phyloP scores from a whole-genome alignment of 306 rosid genomes.

The Vicia faba region DNA sequence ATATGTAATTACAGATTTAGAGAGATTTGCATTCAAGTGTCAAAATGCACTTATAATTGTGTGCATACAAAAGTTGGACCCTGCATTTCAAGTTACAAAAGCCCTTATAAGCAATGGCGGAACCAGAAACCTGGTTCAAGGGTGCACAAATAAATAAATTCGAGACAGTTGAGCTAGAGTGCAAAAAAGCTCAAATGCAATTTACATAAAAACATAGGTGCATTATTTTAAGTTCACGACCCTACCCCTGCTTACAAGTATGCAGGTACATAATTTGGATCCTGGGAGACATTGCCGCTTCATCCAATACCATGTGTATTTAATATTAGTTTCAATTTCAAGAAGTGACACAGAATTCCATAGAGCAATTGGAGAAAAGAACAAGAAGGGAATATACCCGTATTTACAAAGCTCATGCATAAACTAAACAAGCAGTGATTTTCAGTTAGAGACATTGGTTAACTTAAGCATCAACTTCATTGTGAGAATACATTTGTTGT shows the following conservation, averaged over 20 bases:
- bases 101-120: background rate
- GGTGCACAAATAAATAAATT: too few relatives aligned
- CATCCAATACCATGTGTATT: constrained; percentile 16
- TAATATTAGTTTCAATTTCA: constrained; percentile 6
- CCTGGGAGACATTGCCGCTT: background rate
- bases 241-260: too few relatives aligned
- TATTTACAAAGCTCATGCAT: background rate
- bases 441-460: background rate
- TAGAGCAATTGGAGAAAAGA: constrained; percentile 14
- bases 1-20: background rate
- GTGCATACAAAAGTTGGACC: background rate
- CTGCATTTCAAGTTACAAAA: constrained; percentile 13
- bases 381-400: background rate
- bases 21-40: constrained; percentile 1
- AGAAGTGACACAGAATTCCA: constrained; percentile 23
- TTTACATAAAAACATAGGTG: too few relatives aligned
- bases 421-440: constrained; percentile 11
- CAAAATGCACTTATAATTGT: background rate
- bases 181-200: too few relatives aligned
- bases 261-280: background rate
- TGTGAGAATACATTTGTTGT: background rate
- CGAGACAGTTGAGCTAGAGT: too few relatives aligned
- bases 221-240: too few relatives aligned
- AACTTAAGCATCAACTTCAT: constrained; percentile 23
- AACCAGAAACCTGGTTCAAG: too few relatives aligned